Base-by-base conservation (phyloP, 257 asterid genomes). In the Petunia secreta region DNA sequence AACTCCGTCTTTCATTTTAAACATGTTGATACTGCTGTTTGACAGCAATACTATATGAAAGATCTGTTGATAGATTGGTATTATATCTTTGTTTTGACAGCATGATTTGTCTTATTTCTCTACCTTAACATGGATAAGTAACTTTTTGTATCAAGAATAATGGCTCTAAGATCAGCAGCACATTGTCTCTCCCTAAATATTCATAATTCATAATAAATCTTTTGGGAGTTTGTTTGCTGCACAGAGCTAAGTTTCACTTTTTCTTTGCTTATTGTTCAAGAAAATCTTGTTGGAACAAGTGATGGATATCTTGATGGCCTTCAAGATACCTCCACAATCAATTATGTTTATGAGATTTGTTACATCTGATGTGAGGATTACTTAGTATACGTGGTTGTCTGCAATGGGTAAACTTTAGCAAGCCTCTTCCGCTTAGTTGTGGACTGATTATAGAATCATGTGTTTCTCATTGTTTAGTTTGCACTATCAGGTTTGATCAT, bases 51-150 rank as follows among this genome's bases (percentile, higher is more conserved):
- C 14, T 14, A 40, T 39, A 65, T 65, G 52, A 65, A 65, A 65
- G 74, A 14, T 40, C 37, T 65, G 36, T 65, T 13, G 53, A 65
- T 1, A 0, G 50, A 64, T 64, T 38, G 73, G 34, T 39, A 38
- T 65, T 65, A 39, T 39, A 65, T 65, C 74, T 50, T 65, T 43
- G 0, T 65, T 63, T 65, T 65, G 52, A 40, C 74, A 13, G 74
- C 52, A 65, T 65, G 36, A 65, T 65, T 39, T 48, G 34, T 40
- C 6, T 65, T 65, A 13, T 2, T 43, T 65, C 11, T 65, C 44
- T 65, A 16, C 74, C 74, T 65, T 39, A 39, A 65, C 52, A 65
- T 65, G 74, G 5, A 65, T 2, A 65, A 65, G 52, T 65, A 39
- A 2, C 74, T 39, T 2, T 11, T 65, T 40, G 13, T 64, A 0